Conservation (phyloP, 2,329 filamentous ascomycete species). For the Cladorrhinum sp. region DNA sequence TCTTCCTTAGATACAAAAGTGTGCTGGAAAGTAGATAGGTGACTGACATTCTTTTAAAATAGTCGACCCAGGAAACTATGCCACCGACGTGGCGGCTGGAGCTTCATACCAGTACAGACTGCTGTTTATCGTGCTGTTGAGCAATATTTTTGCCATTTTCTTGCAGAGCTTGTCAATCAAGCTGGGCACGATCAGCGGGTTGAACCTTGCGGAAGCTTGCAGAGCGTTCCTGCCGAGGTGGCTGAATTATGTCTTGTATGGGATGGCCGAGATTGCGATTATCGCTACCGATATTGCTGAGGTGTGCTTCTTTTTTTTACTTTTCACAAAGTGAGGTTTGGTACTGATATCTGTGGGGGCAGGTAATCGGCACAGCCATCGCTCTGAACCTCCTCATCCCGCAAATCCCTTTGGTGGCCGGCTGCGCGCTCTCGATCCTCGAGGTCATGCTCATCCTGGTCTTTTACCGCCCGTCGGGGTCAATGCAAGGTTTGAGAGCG, state of each 20-base stretch:
- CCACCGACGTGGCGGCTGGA: constrained; percentile 67
- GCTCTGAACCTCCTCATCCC: constrained; percentile 64
- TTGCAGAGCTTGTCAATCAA: constrained; percentile 67
- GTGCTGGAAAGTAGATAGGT: not conserved
- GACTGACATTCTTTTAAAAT: not conserved
- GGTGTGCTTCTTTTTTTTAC: constrained; percentile 32
- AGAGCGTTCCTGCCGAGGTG: constrained; percentile 63
- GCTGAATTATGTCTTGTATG: constrained; percentile 61
- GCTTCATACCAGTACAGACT: constrained; percentile 63
- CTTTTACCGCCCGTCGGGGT: constrained; percentile 60
- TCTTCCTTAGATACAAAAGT: not conserved
- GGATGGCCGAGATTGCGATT: constrained; percentile 63
- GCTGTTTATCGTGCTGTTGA: constrained; percentile 65
- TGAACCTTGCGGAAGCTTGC: constrained; percentile 65
- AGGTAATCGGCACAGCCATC: constrained; percentile 69
- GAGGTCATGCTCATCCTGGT: constrained; percentile 66
- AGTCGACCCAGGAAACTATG: constrained; percentile 65
- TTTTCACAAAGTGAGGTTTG: not conserved
- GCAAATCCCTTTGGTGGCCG: constrained; percentile 62
- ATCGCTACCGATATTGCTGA: constrained; percentile 71
- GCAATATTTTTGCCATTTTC: constrained; percentile 69
- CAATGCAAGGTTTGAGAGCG: constrained; percentile 56
- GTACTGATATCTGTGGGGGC: constrained; percentile 9
- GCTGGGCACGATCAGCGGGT: constrained; percentile 64
- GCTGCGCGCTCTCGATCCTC: constrained; percentile 64